phyloP scores from a whole-genome alignment of 345 rosid species.

The Eucalyptus pauciflora region DNA sequence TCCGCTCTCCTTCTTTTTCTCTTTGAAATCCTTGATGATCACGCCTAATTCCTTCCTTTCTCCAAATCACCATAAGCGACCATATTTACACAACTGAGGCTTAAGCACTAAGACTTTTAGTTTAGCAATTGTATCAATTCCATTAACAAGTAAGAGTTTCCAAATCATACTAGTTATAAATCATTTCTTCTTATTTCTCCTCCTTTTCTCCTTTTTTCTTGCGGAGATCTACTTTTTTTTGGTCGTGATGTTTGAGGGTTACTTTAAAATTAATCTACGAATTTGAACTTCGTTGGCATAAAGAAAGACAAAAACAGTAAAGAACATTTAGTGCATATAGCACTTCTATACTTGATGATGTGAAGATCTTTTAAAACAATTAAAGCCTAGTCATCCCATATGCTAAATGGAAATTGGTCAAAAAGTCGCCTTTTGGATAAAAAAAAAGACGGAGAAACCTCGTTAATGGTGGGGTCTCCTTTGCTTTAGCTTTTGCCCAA shows the following conservation, averaged over 20 bases:
- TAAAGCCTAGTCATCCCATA: background rate
- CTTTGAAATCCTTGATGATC: background rate
- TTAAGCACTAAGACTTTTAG: background rate
- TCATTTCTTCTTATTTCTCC: background rate
- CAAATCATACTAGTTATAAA: background rate
- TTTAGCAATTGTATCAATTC: background rate
- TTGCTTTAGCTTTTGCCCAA: background rate
- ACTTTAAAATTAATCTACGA: background rate
- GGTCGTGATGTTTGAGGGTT: background rate
- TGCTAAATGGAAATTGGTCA: background rate
- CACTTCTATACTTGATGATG: background rate
- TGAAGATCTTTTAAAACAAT: background rate
- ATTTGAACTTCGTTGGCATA: background rate
- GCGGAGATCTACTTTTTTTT: background rate
- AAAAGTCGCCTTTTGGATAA: background rate
- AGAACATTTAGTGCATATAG: background rate
- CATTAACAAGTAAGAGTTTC: background rate
- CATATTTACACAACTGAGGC: background rate
- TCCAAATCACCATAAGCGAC: background rate
- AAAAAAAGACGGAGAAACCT: background rate
- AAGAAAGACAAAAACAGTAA: background rate
- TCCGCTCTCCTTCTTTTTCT: background rate
- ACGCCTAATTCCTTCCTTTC: background rate
- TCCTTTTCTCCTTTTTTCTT: background rate
- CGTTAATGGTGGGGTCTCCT: background rate